phyloP scores from a whole-genome alignment of 495 filamentous ascomycete species.

The Podospora sp. region DNA sequence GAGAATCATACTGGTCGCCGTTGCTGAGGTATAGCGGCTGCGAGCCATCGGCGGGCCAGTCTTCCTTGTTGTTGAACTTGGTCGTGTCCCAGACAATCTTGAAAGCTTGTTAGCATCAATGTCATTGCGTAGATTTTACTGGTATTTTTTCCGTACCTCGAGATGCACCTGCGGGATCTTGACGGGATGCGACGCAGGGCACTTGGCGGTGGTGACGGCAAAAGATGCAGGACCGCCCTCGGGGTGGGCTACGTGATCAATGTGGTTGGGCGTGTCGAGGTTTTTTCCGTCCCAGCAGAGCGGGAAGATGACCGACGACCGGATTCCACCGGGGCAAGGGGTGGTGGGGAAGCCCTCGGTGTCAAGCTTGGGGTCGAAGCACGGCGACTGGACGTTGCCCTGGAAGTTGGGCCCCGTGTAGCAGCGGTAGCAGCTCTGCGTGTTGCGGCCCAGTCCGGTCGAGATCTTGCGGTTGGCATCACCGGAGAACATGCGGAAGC shows the following conservation, averaged over 20 bases:
- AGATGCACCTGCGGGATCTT: conserved; percentile 55
- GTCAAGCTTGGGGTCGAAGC: conserved; percentile 43
- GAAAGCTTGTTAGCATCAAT: too few species aligned
- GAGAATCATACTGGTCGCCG: conserved; percentile 40
- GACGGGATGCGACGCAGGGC: conserved; percentile 51
- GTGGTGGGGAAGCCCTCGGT: conserved; percentile 43
- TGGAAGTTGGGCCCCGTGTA: conserved; percentile 38
- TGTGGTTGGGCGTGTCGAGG: conserved; percentile 53
- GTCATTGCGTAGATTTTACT: too few species aligned
- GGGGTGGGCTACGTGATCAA: conserved; percentile 51
- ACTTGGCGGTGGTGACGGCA: conserved; percentile 43
- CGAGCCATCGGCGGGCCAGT: conserved; percentile 51
- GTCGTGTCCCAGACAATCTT: conserved; percentile 54
- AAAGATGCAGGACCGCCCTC: conserved; percentile 50
- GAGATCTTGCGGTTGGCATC: conserved; percentile 41
- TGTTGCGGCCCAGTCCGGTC: conserved; percentile 35
- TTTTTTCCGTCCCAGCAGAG: conserved; percentile 60
- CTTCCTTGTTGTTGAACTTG: conserved; percentile 46
- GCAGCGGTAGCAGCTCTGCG: conserved; percentile 50
- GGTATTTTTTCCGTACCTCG: conserved; percentile 38
- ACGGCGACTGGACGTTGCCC: conserved; percentile 44
- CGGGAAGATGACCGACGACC: conserved; percentile 55
- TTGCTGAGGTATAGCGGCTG: conserved; percentile 53
- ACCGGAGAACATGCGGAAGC: conserved; percentile 56
- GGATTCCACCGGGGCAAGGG: conserved; percentile 47